Percentiles rank a stretch among this genome's conserved stretches.
Evolutionary conservation across 192 early-diverging fungal species (phyloP).

Genomic region (Podochytrium sp.): DNA sequence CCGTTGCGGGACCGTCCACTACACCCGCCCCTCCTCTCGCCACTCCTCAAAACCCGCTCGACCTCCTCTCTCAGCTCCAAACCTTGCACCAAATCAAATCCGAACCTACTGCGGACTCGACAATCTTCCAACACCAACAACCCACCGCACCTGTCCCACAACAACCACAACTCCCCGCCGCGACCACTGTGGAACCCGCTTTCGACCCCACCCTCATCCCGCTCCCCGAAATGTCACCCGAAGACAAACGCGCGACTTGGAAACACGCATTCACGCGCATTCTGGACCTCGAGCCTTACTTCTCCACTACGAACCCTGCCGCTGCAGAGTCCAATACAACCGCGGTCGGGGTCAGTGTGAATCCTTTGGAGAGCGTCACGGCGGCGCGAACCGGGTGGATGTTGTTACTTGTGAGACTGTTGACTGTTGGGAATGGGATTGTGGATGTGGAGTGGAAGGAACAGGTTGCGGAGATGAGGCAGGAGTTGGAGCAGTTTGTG

Average conservation of each 20-base stretch:
- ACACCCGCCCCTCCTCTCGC: too few species aligned
- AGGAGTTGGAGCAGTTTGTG: slow-evolving; percentile 58
- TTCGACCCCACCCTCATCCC: slow-evolving; percentile 2
- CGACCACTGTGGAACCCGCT: slow-evolving; percentile 21
- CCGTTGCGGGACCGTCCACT: not conserved
- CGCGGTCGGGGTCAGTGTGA: not conserved
- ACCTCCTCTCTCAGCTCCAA: not conserved
- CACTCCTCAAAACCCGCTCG: not conserved
- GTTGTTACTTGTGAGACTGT: slow-evolving; percentile 42
- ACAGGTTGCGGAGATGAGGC: slow-evolving; percentile 30
- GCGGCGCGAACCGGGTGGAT: slow-evolving; percentile 52
- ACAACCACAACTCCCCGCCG: not conserved
- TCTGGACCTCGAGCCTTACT: slow-evolving; percentile 30
- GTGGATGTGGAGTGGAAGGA: slow-evolving; percentile 14
- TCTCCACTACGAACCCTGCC: not conserved
- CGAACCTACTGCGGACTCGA: not conserved
- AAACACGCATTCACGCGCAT: slow-evolving; percentile 36
- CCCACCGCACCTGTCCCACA: not conserved
- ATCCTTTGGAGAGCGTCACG: slow-evolving; percentile 29
- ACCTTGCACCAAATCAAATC: not conserved
- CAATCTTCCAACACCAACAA: not conserved
- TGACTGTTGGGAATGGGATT: not conserved
- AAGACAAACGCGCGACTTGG: slow-evolving; percentile 19
- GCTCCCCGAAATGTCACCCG: not conserved
- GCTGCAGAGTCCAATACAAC: not conserved